Conservation (phyloP, 441 rosid species). For the Pelargonium citronellum region DNA sequence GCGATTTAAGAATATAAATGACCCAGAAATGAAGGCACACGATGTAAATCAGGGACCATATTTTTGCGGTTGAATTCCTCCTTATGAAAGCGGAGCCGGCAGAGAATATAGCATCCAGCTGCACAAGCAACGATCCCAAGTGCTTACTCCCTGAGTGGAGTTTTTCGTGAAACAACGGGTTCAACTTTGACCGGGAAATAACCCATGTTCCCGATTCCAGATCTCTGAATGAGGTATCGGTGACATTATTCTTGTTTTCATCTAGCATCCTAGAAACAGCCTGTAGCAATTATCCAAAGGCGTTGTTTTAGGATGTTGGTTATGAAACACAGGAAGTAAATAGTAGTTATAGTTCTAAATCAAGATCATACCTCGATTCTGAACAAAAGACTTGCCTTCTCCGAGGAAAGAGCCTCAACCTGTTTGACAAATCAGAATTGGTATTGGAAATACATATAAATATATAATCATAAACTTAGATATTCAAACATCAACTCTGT, state of each 20-base stretch:
- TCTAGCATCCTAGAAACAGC: slow-evolving; percentile 70
- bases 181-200: slow-evolving; percentile 42
- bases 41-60: slow-evolving; percentile 66
- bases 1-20: slow-evolving; percentile 61
- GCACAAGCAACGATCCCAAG: slow-evolving; percentile 58
- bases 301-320: not conserved
- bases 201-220: slow-evolving; percentile 66
- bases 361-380: slow-evolving; percentile 69
- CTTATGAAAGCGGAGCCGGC: slow-evolving; percentile 69
- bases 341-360: not conserved
- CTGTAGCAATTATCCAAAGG: slow-evolving; percentile 30
- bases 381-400: slow-evolving; percentile 76
- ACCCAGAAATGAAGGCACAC: slow-evolving; percentile 93
- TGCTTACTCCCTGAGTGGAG: slow-evolving; percentile 67
- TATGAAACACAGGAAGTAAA: not conserved
- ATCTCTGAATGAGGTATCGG: slow-evolving; percentile 38
- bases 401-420: slow-evolving; percentile 90
- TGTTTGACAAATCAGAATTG: slow-evolving; percentile 27
- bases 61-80: slow-evolving; percentile 65
- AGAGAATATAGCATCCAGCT: slow-evolving; percentile 62
- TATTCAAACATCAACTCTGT: not conserved
- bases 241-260: slow-evolving; percentile 43
- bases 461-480: not conserved
- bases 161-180: slow-evolving; percentile 53
- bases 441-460: not conserved